phyloP scores from a whole-genome alignment of 768 basidiomycete species.

The Coprinellus aureogranulatus region DNA sequence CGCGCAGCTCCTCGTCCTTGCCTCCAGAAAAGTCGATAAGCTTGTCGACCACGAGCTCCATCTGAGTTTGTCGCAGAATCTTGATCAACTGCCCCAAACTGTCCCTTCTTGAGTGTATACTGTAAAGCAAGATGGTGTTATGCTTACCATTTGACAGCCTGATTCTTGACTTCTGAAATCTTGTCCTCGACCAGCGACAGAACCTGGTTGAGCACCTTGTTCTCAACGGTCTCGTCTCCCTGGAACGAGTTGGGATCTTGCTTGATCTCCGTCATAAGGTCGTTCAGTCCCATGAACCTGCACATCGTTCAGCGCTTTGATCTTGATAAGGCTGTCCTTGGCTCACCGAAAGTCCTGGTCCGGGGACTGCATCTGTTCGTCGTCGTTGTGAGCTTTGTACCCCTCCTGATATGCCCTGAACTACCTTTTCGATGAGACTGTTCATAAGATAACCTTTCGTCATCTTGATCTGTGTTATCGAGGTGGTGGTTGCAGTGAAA shows the following conservation, averaged over 20 bases:
- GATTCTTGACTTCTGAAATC: conserved; percentile 98
- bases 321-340: conserved; percentile 23
- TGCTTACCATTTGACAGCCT: conserved; percentile 88
- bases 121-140: no score
- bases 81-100: conserved; percentile 91
- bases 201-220: conserved; percentile 80
- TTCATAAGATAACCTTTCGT: conserved; percentile 86
- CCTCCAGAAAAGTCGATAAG: conserved; percentile 83
- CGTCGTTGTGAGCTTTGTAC: neutral
- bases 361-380: conserved; percentile 77
- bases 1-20: conserved; percentile 88
- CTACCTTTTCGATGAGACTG: conserved; percentile 78
- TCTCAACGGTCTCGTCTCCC: conserved; percentile 84
- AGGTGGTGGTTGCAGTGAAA: neutral
- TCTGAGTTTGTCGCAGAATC: conserved; percentile 77
- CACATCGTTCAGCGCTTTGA: conserved; percentile 10
- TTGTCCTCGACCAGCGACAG: conserved; percentile 87
- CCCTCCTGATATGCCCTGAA: neutral
- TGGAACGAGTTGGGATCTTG: conserved; percentile 71
- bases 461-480: conserved; percentile 44
- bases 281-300: conserved; percentile 96
- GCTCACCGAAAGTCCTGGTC: conserved; percentile 87
- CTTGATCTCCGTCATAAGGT: conserved; percentile 86
- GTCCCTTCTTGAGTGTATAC: no score
- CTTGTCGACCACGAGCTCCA: conserved; percentile 86